Base-by-base conservation (phyloP, 495 filamentous ascomycete genomes). In the Hypoxylon crocopeplum region DNA sequence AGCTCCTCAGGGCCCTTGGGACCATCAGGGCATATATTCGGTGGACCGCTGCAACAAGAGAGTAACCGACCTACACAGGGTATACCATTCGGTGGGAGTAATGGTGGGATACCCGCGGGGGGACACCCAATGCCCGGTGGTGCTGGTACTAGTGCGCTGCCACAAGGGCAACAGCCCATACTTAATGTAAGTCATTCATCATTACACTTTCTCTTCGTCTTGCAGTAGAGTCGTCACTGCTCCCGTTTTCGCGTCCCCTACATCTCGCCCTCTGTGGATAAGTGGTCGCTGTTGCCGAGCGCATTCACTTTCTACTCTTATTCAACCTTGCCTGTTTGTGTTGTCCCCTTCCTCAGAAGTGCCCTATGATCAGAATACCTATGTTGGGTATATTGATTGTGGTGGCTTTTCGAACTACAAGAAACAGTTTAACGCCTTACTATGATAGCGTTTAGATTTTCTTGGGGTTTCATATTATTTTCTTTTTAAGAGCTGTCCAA, bases 131-230 rank as follows among this genome's bases (percentile, higher is more conserved):
- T 72, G 13, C 68, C 70, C n/a, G 69, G 63, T 64, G 83, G 56
- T 41, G 22, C 69, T 16, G 69, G 65, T 65, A 82, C 50, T 47
- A 19, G 53, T 57, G 53, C 44, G 42, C 83, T 88, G 53, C 82
- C 85, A 8, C 89, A 92, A 71, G 92, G 91, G n/a, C 93, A 97
- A 70, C 92, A 97, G 70, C 93, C 93, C 12, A 97, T 97, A 58
- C 74, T 97, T 21, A 97, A 97, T 75, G 89, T 91, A 75, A 82
- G 87, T 82, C 25, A 5, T 12, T 34, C n/a, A 3, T 13, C 25
- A n/a, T n/a, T n/a, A n/a, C n/a, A n/a, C n/a, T n/a, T n/a, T n/a
- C n/a, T n/a, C n/a, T n/a, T n/a, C n/a, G n/a, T n/a, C n/a, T n/a
- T n/a, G n/a, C n/a, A n/a, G n/a, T n/a, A n/a, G n/a, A n/a, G n/a